These are phyloP conservation scores for Penicillium vulpinum DNA, from an alignment of 2,329 filamentous ascomycete species.

Conservation along the genomic window DNA sequence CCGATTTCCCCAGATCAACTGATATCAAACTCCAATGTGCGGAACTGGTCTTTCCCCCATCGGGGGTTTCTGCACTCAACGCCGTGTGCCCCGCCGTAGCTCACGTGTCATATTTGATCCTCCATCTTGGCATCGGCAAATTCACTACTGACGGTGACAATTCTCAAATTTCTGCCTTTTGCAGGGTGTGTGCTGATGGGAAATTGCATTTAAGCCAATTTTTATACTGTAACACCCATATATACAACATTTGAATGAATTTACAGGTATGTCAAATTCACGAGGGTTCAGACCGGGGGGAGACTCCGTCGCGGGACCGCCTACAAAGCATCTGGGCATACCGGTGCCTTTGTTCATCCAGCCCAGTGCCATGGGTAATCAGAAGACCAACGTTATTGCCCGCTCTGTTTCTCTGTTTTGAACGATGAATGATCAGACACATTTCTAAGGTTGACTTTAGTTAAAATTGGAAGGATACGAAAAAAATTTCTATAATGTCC, in stretches of 20 bases:
- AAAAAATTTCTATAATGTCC: too few species aligned
- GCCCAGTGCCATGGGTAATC: too few species aligned
- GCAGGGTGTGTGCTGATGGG: not conserved
- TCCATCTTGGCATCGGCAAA: not conserved
- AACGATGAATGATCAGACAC: too few species aligned
- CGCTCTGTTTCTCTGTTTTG: too few species aligned
- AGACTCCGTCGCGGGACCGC: not conserved
- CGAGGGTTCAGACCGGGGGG: not conserved
- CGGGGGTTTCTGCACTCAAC: constrained; percentile 12
- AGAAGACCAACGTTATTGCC: too few species aligned
- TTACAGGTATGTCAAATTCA: not conserved
- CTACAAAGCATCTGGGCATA: not conserved
- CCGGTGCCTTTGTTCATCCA: too few species aligned
- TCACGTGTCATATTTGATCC: constrained; percentile 14
- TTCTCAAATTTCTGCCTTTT: not conserved
- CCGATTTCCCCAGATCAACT: constrained; percentile 11
- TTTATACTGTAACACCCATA: not conserved
- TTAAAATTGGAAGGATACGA: too few species aligned
- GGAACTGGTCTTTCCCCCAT: constrained; percentile 26
- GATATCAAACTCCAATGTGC: constrained; percentile 24
- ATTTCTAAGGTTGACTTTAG: too few species aligned
- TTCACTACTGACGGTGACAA: not conserved
- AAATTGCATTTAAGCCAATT: not conserved
- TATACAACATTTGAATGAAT: not conserved
- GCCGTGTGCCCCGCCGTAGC: constrained; percentile 19